Evolutionary conservation across 345 rosid species (phyloP).

Genomic region (Eucalyptus globulus): DNA sequence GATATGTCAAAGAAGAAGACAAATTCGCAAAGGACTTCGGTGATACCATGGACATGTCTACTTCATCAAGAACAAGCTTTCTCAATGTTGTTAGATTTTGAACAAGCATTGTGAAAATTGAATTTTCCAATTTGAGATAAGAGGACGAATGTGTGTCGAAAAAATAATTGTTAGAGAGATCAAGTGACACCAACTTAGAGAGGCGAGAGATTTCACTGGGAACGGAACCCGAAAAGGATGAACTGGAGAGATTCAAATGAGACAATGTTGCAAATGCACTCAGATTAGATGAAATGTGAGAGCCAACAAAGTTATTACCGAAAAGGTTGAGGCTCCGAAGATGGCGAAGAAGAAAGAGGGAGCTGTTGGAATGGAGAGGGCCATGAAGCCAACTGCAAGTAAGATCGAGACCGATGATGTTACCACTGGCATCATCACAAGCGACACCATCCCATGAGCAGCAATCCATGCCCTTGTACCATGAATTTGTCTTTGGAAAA

Average conservation of each 20-base stretch:
- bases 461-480: neutral
- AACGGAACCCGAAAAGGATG: rapidly evolving
- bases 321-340: neutral
- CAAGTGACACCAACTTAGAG: neutral
- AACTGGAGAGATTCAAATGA: neutral
- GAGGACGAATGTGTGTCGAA: rapidly evolving
- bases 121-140: neutral
- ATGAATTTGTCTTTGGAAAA: neutral
- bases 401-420: neutral
- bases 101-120: neutral
- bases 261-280: neutral
- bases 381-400: neutral
- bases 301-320: neutral
- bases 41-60: neutral
- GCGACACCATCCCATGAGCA: neutral
- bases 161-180: neutral
- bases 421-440: neutral
- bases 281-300: neutral
- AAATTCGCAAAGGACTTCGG: neutral
- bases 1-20: neutral
- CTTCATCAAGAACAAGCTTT: neutral
- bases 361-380: neutral
- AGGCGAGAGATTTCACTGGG: neutral
- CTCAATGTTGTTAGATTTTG: neutral
- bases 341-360: neutral